A percentile compares a stretch with the other conserved stretches of the same genome.
These are phyloP conservation scores for Dactylonectria estremocensis DNA, from an alignment of 2,329 filamentous ascomycete genomes.

Conservation along the genomic window DNA sequence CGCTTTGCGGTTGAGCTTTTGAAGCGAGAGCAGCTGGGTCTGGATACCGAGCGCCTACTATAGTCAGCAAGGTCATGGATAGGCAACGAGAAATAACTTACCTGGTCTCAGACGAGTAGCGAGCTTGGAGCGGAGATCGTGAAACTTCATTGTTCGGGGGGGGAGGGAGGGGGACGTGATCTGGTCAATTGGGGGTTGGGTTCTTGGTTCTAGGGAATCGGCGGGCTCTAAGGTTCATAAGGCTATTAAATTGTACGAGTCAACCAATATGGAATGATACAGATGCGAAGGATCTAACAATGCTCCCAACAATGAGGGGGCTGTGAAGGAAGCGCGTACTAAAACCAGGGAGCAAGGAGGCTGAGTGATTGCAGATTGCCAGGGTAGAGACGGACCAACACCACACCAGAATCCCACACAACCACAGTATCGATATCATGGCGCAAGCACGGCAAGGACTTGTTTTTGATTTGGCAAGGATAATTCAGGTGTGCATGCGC, in stretches of 20 bases:
- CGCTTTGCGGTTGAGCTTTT: slow-evolving; percentile 1
- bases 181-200: background rate
- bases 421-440: too few species aligned
- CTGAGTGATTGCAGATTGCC: background rate
- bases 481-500: too few species aligned
- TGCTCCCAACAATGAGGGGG: background rate
- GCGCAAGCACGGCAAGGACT: too few species aligned
- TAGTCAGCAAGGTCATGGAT: background rate
- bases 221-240: background rate
- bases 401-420: too few species aligned
- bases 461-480: too few species aligned
- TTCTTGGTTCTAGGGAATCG: background rate
- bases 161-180: too few species aligned
- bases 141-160: background rate
- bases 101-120: background rate
- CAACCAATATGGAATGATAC: background rate
- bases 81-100: background rate
- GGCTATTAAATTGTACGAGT: background rate
- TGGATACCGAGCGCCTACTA: background rate
- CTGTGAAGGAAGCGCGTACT: background rate
- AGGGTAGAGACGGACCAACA: too few species aligned
- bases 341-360: background rate
- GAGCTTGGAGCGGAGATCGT: slow-evolving; percentile 1
- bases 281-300: background rate
- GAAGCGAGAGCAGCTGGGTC: slow-evolving; percentile 11